These are phyloP conservation scores for Colletotrichum trifolii DNA, from an alignment of 2,329 filamentous ascomycete genomes.

Conservation along the genomic window DNA sequence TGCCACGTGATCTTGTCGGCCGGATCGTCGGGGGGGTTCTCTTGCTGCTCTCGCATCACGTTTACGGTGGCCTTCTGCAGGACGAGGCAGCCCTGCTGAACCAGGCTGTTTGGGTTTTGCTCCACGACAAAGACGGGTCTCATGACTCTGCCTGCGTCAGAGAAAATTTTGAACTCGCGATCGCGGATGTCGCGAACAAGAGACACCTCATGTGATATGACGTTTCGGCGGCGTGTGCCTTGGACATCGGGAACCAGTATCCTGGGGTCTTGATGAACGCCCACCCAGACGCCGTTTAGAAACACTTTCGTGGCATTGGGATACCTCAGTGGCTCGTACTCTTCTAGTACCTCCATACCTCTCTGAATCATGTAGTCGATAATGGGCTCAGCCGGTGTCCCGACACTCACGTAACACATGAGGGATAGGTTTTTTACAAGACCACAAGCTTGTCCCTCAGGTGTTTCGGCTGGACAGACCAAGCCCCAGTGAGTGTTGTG, in stretches of 20 bases:
- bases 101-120: slow-evolving; percentile 72
- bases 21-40: slow-evolving; percentile 70
- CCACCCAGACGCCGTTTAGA: slow-evolving; percentile 98
- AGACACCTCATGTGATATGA: slow-evolving; percentile 92
- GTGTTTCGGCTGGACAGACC: slow-evolving; percentile 96
- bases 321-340: slow-evolving; percentile 87
- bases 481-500: slow-evolving; percentile 99
- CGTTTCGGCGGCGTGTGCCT: slow-evolving; percentile 80
- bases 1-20: slow-evolving; percentile 84
- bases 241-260: slow-evolving; percentile 84
- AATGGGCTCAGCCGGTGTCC: slow-evolving; percentile 89
- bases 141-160: slow-evolving; percentile 94
- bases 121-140: slow-evolving; percentile 94
- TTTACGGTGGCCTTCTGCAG: slow-evolving; percentile 86
- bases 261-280: slow-evolving; percentile 89
- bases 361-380: slow-evolving; percentile 95
- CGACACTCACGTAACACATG: slow-evolving; percentile 98
- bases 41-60: slow-evolving; percentile 78
- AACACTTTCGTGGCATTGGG: slow-evolving; percentile 98
- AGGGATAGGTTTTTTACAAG: slow-evolving; percentile 97
- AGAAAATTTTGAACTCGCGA: slow-evolving; percentile 98
- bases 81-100: slow-evolving; percentile 80
- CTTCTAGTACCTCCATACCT: slow-evolving; percentile 96
- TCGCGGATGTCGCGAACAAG: slow-evolving; percentile 96
- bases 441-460: slow-evolving; percentile 97